Evolutionary conservation across 140 eudicot genomes (phyloP).

Genomic region (Anethum foeniculum): DNA sequence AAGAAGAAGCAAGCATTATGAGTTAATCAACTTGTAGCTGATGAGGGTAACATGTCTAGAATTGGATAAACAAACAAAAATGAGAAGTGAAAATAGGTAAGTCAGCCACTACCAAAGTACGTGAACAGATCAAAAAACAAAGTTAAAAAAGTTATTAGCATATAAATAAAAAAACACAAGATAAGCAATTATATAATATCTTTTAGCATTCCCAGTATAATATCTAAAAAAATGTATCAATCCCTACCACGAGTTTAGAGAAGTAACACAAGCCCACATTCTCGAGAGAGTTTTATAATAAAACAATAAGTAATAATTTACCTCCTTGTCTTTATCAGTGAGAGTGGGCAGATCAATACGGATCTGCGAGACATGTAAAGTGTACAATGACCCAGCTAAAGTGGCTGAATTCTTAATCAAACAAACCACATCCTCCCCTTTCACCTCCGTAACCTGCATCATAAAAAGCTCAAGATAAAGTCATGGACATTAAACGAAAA

Average conservation of each 20-base stretch:
- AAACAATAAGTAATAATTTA: slow-evolving; percentile 14
- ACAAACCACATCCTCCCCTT: slow-evolving; percentile 71
- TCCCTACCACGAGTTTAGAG: not conserved
- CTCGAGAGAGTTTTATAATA: not conserved
- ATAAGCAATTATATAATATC: not conserved
- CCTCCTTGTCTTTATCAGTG: slow-evolving; percentile 78
- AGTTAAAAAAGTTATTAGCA: not conserved
- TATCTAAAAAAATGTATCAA: not conserved
- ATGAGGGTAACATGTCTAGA: not conserved
- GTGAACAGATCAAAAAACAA: not conserved
- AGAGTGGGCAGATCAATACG: slow-evolving; percentile 91
- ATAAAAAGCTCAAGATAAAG: not conserved
- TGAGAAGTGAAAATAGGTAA: not conserved
- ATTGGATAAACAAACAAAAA: not conserved
- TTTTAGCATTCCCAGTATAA: not conserved
- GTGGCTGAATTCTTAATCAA: slow-evolving; percentile 86
- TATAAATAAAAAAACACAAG: not conserved
- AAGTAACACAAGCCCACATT: not conserved
- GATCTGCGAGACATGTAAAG: slow-evolving; percentile 90
- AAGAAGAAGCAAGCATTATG: not conserved
- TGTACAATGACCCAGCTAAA: slow-evolving; percentile 69
- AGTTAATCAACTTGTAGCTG: not conserved
- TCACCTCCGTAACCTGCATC: slow-evolving; percentile 66
- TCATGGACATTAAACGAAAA: not conserved
- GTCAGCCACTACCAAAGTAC: not conserved